phyloP scores from a whole-genome alignment of 2,329 filamentous ascomycete genomes.

The Cytospora mali region DNA sequence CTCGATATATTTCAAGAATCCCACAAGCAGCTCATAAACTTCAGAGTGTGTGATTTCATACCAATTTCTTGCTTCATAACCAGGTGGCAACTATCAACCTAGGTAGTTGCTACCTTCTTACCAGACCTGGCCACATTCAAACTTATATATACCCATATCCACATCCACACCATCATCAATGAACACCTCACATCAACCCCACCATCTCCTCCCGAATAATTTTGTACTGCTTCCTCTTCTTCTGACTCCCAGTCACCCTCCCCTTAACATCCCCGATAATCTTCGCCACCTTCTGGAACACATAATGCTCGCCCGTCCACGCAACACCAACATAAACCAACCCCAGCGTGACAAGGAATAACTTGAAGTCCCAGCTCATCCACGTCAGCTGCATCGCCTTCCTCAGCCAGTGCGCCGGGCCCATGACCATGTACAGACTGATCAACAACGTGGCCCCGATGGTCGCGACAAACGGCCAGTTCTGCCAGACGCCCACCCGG shows the following conservation, averaged over 20 bases:
- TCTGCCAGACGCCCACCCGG: constrained; percentile 75
- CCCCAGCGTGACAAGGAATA: constrained; percentile 73
- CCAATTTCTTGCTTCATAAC: no score
- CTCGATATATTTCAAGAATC: no score
- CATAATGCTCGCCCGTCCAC: constrained; percentile 70
- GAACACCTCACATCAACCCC: constrained; percentile 33
- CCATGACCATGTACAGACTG: constrained; percentile 78
- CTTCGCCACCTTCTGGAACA: constrained; percentile 71
- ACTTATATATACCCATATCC: background rate
- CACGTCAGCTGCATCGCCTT: constrained; percentile 83
- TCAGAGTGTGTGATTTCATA: no score
- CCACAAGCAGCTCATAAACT: no score
- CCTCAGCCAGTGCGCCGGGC: constrained; percentile 69
- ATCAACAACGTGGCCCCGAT: constrained; percentile 69
- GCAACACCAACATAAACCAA: constrained; percentile 67
- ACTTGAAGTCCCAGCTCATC: constrained; percentile 72
- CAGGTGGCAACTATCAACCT: no score
- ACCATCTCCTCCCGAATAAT: constrained; percentile 70
- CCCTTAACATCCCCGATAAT: constrained; percentile 64
- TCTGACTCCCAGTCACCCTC: constrained; percentile 60
- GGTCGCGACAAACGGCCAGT: constrained; percentile 83
- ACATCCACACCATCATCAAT: background rate
- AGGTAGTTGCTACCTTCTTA: no score
- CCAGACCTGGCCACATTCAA: no score
- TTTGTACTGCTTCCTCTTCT: constrained; percentile 89